Conservation (phyloP, 2,329 filamentous ascomycete genomes). For the Microdochium paspali region DNA sequence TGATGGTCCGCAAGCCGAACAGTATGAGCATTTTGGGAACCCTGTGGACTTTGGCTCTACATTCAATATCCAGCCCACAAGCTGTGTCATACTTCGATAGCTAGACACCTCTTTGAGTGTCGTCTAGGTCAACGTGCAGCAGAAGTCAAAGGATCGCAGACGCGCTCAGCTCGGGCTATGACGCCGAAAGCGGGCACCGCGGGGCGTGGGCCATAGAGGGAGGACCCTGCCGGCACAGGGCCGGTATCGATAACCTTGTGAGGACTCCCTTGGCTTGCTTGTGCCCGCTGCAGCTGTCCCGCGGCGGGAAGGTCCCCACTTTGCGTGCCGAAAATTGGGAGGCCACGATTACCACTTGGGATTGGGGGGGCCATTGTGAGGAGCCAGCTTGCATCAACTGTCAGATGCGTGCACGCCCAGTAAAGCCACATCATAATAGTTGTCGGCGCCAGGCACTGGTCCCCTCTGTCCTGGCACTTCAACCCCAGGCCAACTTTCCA, state of each 20-base stretch:
- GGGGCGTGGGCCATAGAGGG: no score
- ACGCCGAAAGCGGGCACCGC: no score
- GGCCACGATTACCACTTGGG: conserved; percentile 4
- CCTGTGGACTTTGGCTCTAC: no score
- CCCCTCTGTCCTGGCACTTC: background rate
- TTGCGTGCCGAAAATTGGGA: conserved; percentile 1
- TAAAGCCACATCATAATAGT: background rate
- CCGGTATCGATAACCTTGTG: background rate
- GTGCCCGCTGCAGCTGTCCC: background rate
- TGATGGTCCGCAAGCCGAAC: no score
- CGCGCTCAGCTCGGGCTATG: no score
- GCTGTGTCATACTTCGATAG: no score
- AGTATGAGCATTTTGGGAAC: no score
- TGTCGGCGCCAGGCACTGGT: background rate
- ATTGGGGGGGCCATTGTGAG: background rate
- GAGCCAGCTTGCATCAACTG: conserved; percentile 2
- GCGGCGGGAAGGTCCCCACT: background rate
- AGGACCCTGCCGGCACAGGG: no score
- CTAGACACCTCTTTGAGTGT: no score
- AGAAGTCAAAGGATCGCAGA: no score
- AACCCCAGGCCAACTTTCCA: background rate
- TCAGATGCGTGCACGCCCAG: background rate
- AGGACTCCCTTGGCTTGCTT: background rate
- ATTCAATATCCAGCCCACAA: no score
- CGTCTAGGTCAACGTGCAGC: no score